Percentiles rank a stretch among this genome's conserved stretches.
phyloP scores from a whole-genome alignment of 805 yeast species.

The Monosporozyma yasuniensis region DNA sequence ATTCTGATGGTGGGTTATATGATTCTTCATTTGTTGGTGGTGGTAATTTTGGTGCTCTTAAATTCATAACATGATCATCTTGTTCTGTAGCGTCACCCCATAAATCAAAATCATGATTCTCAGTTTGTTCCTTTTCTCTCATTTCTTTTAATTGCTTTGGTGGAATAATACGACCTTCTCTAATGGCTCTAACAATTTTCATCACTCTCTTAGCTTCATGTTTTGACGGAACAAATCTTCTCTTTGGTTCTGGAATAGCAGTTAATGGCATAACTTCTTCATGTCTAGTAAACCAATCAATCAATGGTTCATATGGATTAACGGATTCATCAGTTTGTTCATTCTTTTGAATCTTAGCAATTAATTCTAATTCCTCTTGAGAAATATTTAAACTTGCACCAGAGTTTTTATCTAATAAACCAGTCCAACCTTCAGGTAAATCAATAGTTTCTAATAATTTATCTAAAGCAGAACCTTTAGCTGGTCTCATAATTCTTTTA shows the following conservation, averaged over 20 bases:
- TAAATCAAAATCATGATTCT: conserved; percentile 57
- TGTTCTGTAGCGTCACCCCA: conserved; percentile 68
- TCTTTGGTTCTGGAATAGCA: conserved; percentile 93
- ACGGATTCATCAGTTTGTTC: conserved; percentile 71
- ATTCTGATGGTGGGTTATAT: conserved; percentile 96
- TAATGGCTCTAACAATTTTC: conserved; percentile 92
- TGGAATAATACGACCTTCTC: conserved; percentile 89
- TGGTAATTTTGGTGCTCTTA: conserved; percentile 89
- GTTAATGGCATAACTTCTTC: conserved; percentile 83
- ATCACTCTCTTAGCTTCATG: conserved; percentile 93
- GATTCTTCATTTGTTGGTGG: conserved; percentile 97
- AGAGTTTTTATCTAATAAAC: conserved; percentile 80
- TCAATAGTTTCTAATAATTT: conserved; percentile 83
- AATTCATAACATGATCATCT: conserved; percentile 74
- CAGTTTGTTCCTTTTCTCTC: conserved; percentile 43
- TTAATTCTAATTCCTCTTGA: conserved; percentile 80
- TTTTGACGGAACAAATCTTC: conserved; percentile 93
- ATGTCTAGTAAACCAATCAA: conserved; percentile 90
- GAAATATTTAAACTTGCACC: conserved; percentile 78
- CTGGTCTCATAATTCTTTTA: conserved; percentile 97
- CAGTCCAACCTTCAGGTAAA: conserved; percentile 98
- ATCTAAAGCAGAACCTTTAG: conserved; percentile 90
- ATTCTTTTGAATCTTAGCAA: conserved; percentile 75
- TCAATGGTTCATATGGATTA: conserved; percentile 86
- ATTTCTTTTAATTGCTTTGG: conserved; percentile 49